A percentile compares a stretch with the other conserved stretches of the same genome.
These are phyloP conservation scores for Mycena albidolilacea DNA, from an alignment of 768 basidiomycete genomes.

Conservation along the genomic window DNA sequence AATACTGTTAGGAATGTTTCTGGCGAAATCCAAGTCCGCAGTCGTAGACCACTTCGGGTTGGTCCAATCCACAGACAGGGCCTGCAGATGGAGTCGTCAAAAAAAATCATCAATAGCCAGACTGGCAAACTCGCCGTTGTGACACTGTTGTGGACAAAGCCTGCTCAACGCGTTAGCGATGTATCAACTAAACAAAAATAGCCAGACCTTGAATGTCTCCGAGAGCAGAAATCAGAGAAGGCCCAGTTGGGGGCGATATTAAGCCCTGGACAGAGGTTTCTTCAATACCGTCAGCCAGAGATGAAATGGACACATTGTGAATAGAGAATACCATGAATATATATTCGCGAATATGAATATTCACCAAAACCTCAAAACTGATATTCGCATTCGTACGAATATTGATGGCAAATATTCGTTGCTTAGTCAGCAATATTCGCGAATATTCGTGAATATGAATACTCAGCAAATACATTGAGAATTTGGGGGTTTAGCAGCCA, in stretches of 20 bases:
- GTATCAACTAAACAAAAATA: no score
- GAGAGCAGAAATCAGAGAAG: conserved; percentile 67
- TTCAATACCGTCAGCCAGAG: conserved; percentile 76
- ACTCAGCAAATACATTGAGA: no score
- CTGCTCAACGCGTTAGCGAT: conserved; percentile 15
- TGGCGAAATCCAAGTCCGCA: conserved; percentile 60
- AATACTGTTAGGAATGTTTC: conserved; percentile 54
- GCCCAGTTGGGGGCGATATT: conserved; percentile 68
- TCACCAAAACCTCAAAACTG: no score
- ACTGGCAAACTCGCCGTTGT: conserved; percentile 11
- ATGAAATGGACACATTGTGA: conserved; percentile 62
- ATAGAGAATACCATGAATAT: no score
- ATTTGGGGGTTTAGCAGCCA: no score
- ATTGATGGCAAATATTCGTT: no score
- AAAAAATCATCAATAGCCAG: neutral
- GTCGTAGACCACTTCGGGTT: conserved; percentile 56
- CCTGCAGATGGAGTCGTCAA: conserved; percentile 7
- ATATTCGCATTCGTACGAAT: no score
- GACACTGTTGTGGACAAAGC: conserved; percentile 56
- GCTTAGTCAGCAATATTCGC: no score
- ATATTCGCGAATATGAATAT: no score
- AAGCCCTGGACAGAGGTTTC: conserved; percentile 71
- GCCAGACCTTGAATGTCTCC: conserved; percentile 50
- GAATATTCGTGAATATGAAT: no score
- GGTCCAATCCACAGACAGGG: conserved; percentile 50